These are phyloP conservation scores for Aspergillus ibericus DNA, from an alignment of 2,329 filamentous ascomycete genomes.

Conservation along the genomic window DNA sequence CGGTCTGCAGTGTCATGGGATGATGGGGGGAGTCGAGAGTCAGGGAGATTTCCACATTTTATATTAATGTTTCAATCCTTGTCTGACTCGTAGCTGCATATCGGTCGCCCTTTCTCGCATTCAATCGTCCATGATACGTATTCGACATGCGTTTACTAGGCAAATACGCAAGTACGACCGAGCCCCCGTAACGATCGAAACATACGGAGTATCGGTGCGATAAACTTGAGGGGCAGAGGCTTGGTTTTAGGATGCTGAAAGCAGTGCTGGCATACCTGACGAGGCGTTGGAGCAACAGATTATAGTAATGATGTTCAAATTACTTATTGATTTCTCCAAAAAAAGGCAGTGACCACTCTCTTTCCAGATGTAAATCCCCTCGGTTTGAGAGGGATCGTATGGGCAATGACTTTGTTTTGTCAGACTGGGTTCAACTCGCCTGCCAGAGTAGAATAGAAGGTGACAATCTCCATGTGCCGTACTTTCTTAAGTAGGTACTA, in stretches of 20 bases:
- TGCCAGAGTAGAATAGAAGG: background rate
- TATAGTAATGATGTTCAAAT: slow-evolving; percentile 2
- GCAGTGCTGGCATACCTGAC: background rate
- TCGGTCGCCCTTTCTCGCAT: background rate
- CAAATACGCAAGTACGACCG: background rate
- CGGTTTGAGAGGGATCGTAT: too few relatives aligned
- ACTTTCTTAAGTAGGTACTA: background rate
- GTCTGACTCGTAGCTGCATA: slow-evolving; percentile 1
- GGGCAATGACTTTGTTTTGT: too few relatives aligned
- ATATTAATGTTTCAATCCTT: background rate
- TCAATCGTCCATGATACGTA: background rate
- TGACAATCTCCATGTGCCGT: background rate
- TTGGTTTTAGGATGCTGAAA: background rate
- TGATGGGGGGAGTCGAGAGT: background rate
- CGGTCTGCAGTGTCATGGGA: background rate
- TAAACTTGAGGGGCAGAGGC: slow-evolving; percentile 14
- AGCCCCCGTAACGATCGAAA: slow-evolving; percentile 10
- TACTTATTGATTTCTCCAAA: background rate
- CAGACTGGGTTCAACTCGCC: too few relatives aligned
- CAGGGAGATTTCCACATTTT: background rate
- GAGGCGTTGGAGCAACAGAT: slow-evolving; percentile 13
- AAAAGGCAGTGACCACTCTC: background rate
- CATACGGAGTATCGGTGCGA: background rate
- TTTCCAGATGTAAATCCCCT: too few relatives aligned
- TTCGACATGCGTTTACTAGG: slow-evolving; percentile 8